A percentile compares a stretch with the other conserved stretches of the same genome.
Evolutionary conservation across 2,329 filamentous ascomycete species (phyloP).

Genomic region (Talaromyces sp.): DNA sequence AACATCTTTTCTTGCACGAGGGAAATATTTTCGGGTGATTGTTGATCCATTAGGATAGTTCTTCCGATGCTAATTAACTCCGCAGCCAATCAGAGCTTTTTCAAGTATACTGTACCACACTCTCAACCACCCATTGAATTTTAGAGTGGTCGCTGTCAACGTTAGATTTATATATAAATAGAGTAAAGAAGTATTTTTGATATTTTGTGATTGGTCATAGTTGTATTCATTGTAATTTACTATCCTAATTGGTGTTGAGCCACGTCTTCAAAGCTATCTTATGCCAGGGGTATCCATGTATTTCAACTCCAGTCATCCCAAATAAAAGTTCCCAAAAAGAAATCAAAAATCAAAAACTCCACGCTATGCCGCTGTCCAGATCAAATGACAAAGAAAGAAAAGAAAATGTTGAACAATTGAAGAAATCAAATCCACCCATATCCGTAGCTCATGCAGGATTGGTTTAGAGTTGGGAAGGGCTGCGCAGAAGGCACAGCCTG

Average conservation of each 20-base stretch:
- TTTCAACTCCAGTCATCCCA: conserved; percentile 31
- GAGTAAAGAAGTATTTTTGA: neutral
- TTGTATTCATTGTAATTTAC: conserved; percentile 10
- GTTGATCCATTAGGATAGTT: conserved; percentile 24
- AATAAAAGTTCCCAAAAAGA: conserved; percentile 15
- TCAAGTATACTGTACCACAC: neutral
- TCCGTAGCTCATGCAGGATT: conserved; percentile 38
- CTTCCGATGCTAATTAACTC: conserved; percentile 10
- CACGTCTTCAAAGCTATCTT: conserved; percentile 5
- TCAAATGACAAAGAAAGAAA: conserved; percentile 9
- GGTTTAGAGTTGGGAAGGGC: conserved; percentile 30
- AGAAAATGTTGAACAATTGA: conserved; percentile 11
- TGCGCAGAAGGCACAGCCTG: conserved; percentile 26
- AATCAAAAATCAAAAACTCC: conserved; percentile 31
- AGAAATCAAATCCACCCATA: conserved; percentile 37
- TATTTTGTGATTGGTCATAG: neutral
- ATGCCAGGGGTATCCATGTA: conserved; percentile 11
- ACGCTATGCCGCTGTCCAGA: conserved; percentile 38
- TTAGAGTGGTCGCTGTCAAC: neutral
- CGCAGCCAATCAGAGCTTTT: conserved; percentile 12
- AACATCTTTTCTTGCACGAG: neutral
- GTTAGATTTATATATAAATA: neutral
- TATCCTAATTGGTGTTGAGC: conserved; percentile 3
- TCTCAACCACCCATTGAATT: neutral
- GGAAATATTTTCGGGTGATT: conserved; percentile 23